Base-by-base conservation (phyloP, 805 yeast genomes). In the Grigorovia humatica region DNA sequence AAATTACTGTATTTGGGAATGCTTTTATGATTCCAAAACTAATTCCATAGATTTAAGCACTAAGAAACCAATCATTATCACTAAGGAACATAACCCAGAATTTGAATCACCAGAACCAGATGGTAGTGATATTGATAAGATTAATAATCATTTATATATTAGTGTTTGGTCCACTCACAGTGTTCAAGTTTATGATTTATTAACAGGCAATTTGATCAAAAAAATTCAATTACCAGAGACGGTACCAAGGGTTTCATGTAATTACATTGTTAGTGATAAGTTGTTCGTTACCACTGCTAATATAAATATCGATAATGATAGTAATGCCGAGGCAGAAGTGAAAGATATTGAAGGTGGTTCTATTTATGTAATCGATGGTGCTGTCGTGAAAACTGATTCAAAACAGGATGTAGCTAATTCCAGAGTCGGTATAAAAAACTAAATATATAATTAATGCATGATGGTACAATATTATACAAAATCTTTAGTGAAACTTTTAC, bases 281-380 rank as follows among this genome's bases (percentile, higher is more conserved):
- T 56, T 88, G 51, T 83, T 77, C 59, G 78, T 88, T 41, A 85
- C 95, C 3, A 75, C 83, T 18, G 96, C 84, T 1, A 79, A 80
- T 56, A 13, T 48, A 13, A 51, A 57, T 18, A 50, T 57, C 8
- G 61, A 70, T 52, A 55, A 64, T 19, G 66, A 59, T 15, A 67
- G 68, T 7, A 51, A 63, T 20, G 64, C 56, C 45, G 58, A 60
- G 42, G 52, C 63, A 20, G 64, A 56, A 43, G 57, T 59, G 43
- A 64, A 61, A 4, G 76, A 74, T n/a, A 30, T 32, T 0, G 84
- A 80, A 56, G 88, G 90, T 32, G 90, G 90, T 1, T 70, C 75
- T 35, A 60, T 84, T 35, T 84, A 75, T 67, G 72, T 73, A 55
- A 64, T 52, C 49, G 52, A 9, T 9, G 49, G 44, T 29, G 44